Percentiles rank a stretch among this genome's conserved stretches.
These are phyloP conservation scores for Colletotrichum paranaense DNA, from an alignment of 2,329 filamentous ascomycete species.

Conservation along the genomic window DNA sequence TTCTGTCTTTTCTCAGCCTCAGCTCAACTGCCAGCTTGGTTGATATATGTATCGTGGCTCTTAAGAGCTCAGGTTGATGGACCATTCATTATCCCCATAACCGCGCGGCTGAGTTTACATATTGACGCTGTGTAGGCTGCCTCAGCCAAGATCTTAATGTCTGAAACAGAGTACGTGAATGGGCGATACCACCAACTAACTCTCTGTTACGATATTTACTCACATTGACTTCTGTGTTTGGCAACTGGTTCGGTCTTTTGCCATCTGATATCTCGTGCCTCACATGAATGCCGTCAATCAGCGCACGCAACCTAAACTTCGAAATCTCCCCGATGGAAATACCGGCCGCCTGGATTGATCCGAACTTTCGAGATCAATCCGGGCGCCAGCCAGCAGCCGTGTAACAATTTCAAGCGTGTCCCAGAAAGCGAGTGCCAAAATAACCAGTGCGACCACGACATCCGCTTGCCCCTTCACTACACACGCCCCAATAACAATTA, in stretches of 20 bases:
- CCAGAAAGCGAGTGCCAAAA: slow-evolving; percentile 11
- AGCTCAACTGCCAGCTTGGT: not conserved
- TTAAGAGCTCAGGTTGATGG: not conserved
- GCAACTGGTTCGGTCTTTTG: not conserved
- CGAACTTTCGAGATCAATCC: not conserved
- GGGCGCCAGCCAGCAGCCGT: not conserved
- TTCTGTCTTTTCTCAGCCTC: not conserved
- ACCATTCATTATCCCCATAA: too few species aligned
- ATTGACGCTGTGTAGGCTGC: not conserved
- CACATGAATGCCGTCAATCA: slow-evolving; percentile 3
- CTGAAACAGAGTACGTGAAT: not conserved
- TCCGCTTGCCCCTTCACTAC: not conserved
- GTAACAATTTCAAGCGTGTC: not conserved
- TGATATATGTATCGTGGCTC: not conserved
- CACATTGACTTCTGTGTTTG: not conserved
- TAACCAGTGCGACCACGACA: not conserved
- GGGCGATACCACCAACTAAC: not conserved
- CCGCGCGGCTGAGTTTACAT: not conserved
- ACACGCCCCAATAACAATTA: not conserved
- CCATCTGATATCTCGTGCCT: not conserved
- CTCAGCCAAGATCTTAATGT: not conserved
- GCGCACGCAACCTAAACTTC: not conserved
- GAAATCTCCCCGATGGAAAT: not conserved
- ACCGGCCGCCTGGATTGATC: not conserved
- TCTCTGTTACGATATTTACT: not conserved